Evolutionary conservation across 768 basidiomycete genomes (phyloP).

Genomic region (Neoboletus magnificus): DNA sequence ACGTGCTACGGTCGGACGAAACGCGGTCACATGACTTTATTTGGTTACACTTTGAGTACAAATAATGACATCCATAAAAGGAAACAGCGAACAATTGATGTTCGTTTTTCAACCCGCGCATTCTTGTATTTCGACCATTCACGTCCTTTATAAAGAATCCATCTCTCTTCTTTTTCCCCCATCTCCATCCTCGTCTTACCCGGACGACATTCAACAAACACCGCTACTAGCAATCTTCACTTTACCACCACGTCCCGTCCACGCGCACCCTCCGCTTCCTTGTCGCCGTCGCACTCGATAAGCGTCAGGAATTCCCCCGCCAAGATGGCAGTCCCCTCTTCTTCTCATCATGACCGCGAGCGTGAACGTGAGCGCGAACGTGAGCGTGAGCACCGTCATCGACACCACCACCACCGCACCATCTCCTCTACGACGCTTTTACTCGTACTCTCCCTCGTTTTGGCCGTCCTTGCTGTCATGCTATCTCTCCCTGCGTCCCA

Average conservation of each 20-base stretch:
- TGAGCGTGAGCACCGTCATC: constrained; percentile 52
- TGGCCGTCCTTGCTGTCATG: constrained; percentile 90
- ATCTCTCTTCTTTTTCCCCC: constrained; percentile 10
- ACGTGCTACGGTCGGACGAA: constrained; percentile 19
- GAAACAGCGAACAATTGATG: constrained; percentile 26
- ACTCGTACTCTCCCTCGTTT: constrained; percentile 78
- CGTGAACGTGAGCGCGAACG: constrained; percentile 49
- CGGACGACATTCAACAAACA: constrained; percentile 12
- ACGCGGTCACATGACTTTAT: constrained; percentile 32
- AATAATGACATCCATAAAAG: constrained; percentile 24
- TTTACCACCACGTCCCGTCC: constrained; percentile 64
- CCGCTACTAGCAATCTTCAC: constrained; percentile 2
- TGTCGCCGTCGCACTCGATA: constrained; percentile 66
- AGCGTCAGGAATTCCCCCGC: constrained; percentile 48
- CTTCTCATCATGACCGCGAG: constrained; percentile 68
- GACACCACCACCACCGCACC: constrained; percentile 76
- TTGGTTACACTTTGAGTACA: constrained; percentile 29
- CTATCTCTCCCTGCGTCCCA: constrained; percentile 71
- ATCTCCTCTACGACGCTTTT: constrained; percentile 88
- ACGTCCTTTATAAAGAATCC: constrained; percentile 6
- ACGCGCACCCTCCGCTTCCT: constrained; percentile 60
- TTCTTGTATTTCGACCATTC: constrained; percentile 7
- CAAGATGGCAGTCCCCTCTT: constrained; percentile 84
- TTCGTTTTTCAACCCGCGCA: constrained; percentile 30
- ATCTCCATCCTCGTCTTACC: constrained; percentile 15